These are phyloP conservation scores for Aspergillus phoenicis DNA, from an alignment of 2,329 filamentous ascomycete species.

Conservation along the genomic window DNA sequence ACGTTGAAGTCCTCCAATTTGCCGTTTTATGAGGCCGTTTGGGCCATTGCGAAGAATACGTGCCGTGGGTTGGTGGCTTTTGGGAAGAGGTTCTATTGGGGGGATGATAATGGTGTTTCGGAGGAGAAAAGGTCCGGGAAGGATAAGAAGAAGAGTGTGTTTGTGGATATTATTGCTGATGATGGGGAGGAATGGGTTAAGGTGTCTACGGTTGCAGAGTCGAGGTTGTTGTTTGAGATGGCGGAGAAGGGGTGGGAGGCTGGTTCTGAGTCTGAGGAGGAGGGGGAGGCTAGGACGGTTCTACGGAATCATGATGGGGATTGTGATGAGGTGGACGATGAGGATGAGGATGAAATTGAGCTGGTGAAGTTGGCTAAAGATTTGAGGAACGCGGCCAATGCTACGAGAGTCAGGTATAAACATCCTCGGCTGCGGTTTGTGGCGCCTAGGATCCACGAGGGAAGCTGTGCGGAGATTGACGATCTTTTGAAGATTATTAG, in stretches of 20 bases:
- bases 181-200: constrained; percentile 69
- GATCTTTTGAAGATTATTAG: constrained; percentile 59
- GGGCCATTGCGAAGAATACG: constrained; percentile 60
- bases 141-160: constrained; percentile 53
- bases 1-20: constrained; percentile 67
- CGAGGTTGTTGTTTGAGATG: constrained; percentile 66
- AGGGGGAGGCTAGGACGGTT: constrained; percentile 29
- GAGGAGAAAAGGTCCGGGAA: constrained; percentile 36
- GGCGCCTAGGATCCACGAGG: constrained; percentile 60
- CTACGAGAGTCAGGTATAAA: constrained; percentile 60
- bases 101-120: constrained; percentile 20
- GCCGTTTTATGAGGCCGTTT: constrained; percentile 65
- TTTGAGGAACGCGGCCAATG: constrained; percentile 59
- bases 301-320: constrained; percentile 30
- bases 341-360: constrained; percentile 57
- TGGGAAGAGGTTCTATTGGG: constrained; percentile 58
- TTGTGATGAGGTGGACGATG: constrained; percentile 42
- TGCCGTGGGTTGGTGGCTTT: constrained; percentile 61
- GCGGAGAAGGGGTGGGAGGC: constrained; percentile 68
- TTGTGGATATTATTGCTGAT: constrained; percentile 66
- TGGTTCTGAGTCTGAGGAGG: constrained; percentile 49
- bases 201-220: constrained; percentile 66
- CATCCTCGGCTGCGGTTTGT: constrained; percentile 63
- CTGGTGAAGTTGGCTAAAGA: constrained; percentile 63
- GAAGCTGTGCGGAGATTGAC: constrained; percentile 57